Conservation (phyloP, 129 eudicot species). For the Lonicera japonica region DNA sequence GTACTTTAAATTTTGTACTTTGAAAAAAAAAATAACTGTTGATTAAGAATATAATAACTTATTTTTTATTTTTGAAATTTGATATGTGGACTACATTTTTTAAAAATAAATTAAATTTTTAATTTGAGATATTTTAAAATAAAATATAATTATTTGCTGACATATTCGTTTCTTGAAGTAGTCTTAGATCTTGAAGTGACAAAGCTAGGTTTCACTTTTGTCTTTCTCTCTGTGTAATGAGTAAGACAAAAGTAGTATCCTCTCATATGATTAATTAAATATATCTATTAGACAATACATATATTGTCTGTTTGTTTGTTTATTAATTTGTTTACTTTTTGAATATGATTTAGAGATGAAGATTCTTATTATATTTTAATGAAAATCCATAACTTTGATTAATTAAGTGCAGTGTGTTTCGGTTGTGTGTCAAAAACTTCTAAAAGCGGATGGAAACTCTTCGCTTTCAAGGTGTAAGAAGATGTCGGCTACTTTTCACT, state of each 20-base stretch:
- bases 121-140: too few species aligned
- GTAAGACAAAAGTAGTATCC: slow-evolving; percentile 45
- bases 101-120: too few species aligned
- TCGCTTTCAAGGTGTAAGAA: slow-evolving; percentile 28
- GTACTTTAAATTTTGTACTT: too few species aligned
- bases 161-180: slow-evolving; percentile 45
- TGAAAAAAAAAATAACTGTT: too few species aligned
- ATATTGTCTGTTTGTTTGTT: not conserved
- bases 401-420: too few species aligned
- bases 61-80: too few species aligned
- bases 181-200: slow-evolving; percentile 23
- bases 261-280: slow-evolving; percentile 23
- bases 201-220: slow-evolving; percentile 34
- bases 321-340: not conserved
- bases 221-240: slow-evolving; percentile 17
- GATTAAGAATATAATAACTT: too few species aligned
- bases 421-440: not conserved
- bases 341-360: not conserved
- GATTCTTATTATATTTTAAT: not conserved
- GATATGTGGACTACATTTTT: too few species aligned
- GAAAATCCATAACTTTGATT: not conserved
- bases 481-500: slow-evolving; percentile 39
- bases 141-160: slow-evolving; percentile 1
- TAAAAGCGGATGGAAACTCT: slow-evolving; percentile 15
- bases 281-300: not conserved